Conservation (phyloP, 2,329 filamentous ascomycete species). For the Calonectria pseudoturangicola region DNA sequence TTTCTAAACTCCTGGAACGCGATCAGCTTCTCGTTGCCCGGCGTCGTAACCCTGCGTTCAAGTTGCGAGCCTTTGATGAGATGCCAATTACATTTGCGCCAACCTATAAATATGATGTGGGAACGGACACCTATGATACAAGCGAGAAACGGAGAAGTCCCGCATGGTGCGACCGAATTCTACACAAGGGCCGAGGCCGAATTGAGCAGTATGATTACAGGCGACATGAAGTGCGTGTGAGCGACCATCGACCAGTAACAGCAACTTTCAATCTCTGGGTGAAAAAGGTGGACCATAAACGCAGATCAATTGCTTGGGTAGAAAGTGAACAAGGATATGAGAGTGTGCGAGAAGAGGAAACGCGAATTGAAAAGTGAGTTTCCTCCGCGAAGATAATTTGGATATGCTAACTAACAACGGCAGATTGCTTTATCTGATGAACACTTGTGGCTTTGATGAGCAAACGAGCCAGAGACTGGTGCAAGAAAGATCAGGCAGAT, state of each 20-base stretch:
- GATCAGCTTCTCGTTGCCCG: slow-evolving; percentile 94
- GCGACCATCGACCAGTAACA: slow-evolving; percentile 94
- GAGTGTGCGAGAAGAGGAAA: slow-evolving; percentile 80
- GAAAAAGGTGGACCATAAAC: slow-evolving; percentile 84
- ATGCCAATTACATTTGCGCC: slow-evolving; percentile 92
- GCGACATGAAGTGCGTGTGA: slow-evolving; percentile 91
- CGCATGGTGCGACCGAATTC: slow-evolving; percentile 95
- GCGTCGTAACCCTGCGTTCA: slow-evolving; percentile 92
- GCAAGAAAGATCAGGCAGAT: slow-evolving; percentile 61
- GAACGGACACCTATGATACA: slow-evolving; percentile 93
- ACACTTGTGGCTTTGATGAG: slow-evolving; percentile 72
- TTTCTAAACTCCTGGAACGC: slow-evolving; percentile 90
- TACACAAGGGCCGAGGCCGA: slow-evolving; percentile 88
- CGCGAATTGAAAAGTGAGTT: slow-evolving; percentile 85
- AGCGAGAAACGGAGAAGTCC: slow-evolving; percentile 96
- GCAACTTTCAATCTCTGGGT: slow-evolving; percentile 88
- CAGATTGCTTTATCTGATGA: slow-evolving; percentile 71
- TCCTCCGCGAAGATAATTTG: too few species aligned
- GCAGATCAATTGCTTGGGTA: slow-evolving; percentile 81
- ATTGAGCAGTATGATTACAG: slow-evolving; percentile 92
- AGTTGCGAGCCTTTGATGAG: slow-evolving; percentile 92
- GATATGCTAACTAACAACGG: slow-evolving; percentile 47
- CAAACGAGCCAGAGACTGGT: slow-evolving; percentile 69
- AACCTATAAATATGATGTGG: slow-evolving; percentile 99
- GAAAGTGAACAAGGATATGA: slow-evolving; percentile 85